Evolutionary conservation across 495 filamentous ascomycete genomes (phyloP), one percentile per base, ranked within the genome.

Genomic region (Parmelia sp.): DNA sequence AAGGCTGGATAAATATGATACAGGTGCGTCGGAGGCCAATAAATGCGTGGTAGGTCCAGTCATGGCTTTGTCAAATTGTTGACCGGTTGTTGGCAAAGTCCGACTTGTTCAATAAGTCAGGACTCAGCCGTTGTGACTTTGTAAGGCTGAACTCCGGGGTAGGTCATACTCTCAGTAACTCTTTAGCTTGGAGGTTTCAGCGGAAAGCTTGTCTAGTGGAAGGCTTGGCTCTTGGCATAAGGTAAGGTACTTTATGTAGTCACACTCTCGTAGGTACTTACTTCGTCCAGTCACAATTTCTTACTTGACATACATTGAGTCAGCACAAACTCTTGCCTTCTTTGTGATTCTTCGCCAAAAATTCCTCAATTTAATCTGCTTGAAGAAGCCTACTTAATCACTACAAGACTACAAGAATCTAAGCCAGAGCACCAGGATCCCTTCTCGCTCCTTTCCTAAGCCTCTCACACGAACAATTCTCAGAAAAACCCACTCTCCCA

Each of bases 101-200:
- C n/a, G n/a, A n/a, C n/a, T n/a, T n/a, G n/a, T n/a, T n/a, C n/a
- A 11, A 31, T 0, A 53, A 51, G 47, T 51, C 47, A 51, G n/a
- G n/a, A n/a, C n/a, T n/a, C n/a, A n/a, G n/a, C 25, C 11, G 25
- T 17, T 29, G 4, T 29, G 47, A 51, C 2, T 21, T 39, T 31
- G 15, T 29, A 53, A 56, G 60, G 45, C 60, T 56, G 21, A 56
- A 42, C 27, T n/a, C 61, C 21, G 61, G 42, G 51, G 55, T 63
- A 25, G 37, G 6, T 5, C 17, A 33, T 51, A 27, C n/a, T n/a
- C n/a, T n/a, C n/a, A n/a, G n/a, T n/a, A n/a, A n/a, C n/a, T n/a
- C n/a, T n/a, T n/a, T n/a, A n/a, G n/a, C n/a, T n/a, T n/a, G n/a
- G n/a, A 9, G 10, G 21, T 44, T 62, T 44, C 19, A 25, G 49